Conservation (phyloP, 73 alveolate genomes). For the Paramecium bursaria region DNA sequence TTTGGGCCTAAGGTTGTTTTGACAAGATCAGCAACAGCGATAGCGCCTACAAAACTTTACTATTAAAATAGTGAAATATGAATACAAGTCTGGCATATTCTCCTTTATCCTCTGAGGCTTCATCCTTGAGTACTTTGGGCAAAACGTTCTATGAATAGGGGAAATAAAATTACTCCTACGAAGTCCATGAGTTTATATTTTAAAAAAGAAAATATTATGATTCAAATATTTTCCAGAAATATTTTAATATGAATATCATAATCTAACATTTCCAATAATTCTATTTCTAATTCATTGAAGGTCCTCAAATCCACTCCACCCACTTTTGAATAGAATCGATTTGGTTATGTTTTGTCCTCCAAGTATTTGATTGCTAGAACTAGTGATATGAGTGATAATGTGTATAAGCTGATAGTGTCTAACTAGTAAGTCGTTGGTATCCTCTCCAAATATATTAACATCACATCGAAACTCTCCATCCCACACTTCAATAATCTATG, state of each 20-base stretch:
- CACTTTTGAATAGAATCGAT: slow-evolving; percentile 12
- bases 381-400: slow-evolving; percentile 9
- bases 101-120: slow-evolving; percentile 87
- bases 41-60: slow-evolving; percentile 96
- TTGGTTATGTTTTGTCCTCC: slow-evolving; percentile 2
- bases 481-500: neutral
- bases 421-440: neutral
- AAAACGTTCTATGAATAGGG: slow-evolving; percentile 74
- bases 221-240: neutral
- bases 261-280: slow-evolving; percentile 2
- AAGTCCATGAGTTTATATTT: neutral
- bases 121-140: slow-evolving; percentile 84
- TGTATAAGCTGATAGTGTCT: slow-evolving; percentile 26
- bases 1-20: slow-evolving; percentile 98
- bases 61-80: neutral
- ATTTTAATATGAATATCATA: neutral
- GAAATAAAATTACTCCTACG: slow-evolving; percentile 35
- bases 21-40: slow-evolving; percentile 98
- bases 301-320: slow-evolving; percentile 21
- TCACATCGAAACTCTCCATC: neutral
- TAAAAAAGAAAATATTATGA: neutral
- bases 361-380: slow-evolving; percentile 16
- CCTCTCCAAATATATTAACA: neutral
- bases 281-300: slow-evolving; percentile 51
- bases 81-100: slow-evolving; percentile 88